Evolutionary conservation across 768 basidiomycete species (phyloP), one percentile per base, ranked within the genome.

Genomic region (Russula foetens): DNA sequence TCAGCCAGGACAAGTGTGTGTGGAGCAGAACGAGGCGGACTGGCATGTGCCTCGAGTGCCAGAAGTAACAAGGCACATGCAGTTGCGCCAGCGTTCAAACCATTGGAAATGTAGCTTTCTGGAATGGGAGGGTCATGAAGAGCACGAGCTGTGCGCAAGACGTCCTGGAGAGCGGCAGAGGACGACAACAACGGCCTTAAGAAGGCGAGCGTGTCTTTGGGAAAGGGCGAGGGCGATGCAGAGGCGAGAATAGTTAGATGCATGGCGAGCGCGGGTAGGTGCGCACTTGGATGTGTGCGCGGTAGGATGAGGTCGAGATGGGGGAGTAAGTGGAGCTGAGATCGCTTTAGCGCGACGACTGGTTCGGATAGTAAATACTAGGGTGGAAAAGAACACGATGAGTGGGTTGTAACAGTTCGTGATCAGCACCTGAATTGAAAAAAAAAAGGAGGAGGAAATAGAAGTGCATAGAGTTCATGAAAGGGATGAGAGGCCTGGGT

Each of bases 41-140:
- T 79, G 11, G 73, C 71, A 66, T 87, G 86, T 4, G 83, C 84
- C 75, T 92, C 91, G 38, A 90, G 71, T 0, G 85, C 81, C 54
- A 90, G 77, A 26, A 92, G 76, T 58, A 89, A 74, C 8, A 89
- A 67, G 15, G 86, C 90, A 67, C 85, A 85, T 5, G 89, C 87
- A 3, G 35, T 53, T 51, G 62, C 46, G 7, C 46, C 35, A 19
- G 53, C 33, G 31, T 51, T 35, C 11, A n/a, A 15, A 26, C 49
- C 26, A 24, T 28, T 66, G 76, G 67, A 60, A 76, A 72, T 41
- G 75, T 66, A 7, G 6, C 51, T 35, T 28, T 55, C 41, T 48
- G 43, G 38, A 33, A 38, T 33, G 41, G 82, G 68, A 63, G 80
- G 69, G 62, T 74, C 69, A 60, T 77, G 74, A 60, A 86, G 73